Evolutionary conservation across 148 eudicot species (phyloP), one percentile per base, ranked within the genome.

Genomic region (Chenopodium album): DNA sequence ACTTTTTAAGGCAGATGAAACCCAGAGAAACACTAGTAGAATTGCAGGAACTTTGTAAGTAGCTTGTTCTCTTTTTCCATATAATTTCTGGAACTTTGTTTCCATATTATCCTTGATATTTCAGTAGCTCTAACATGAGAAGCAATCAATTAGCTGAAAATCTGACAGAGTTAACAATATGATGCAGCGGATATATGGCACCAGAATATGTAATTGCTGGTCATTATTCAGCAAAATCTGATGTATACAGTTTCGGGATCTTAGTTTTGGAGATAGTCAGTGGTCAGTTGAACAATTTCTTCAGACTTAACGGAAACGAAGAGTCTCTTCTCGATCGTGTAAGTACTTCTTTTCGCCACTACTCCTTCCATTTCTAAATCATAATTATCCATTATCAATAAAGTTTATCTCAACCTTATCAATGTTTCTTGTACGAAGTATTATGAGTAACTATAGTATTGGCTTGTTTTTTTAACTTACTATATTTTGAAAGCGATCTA

Each of bases 161-260:
- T n/a, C 63, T 65, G 29, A 81, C 32, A 26, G 23, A 71, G 56
- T 60, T 56, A n/a, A 41, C 54, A n/a, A 68, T 29, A 9, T 82
- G 71, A 72, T 78, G 87, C 82, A 78, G 84, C 48, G 87, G 84
- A 67, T 82, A 82, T 54, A 86, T 82, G 88, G 88, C 87, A 76
- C 89, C 85, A 22, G 87, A 87, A 16, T 84, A 87, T 44, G 85
- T 74, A 29, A 78, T 84, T 32, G 78, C 76, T 29, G 89, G 89
- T 13, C 83, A 82, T 44, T 84, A 79, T 76, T 87, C 85, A 29
- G 79, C 80, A 13, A 87, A 87, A 70, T 84, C 89, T 48, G 89
- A 84, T 68, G 83, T 87, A 16, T 87, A 84, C 26, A 87, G 89
- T 72, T 87, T 87, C 7, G 89, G 87, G 46, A 67, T 87, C 79